Percentiles rank a stretch among this genome's conserved stretches.
Conservation (phyloP, 345 rosid species). For the Odontarrhena argentea region DNA sequence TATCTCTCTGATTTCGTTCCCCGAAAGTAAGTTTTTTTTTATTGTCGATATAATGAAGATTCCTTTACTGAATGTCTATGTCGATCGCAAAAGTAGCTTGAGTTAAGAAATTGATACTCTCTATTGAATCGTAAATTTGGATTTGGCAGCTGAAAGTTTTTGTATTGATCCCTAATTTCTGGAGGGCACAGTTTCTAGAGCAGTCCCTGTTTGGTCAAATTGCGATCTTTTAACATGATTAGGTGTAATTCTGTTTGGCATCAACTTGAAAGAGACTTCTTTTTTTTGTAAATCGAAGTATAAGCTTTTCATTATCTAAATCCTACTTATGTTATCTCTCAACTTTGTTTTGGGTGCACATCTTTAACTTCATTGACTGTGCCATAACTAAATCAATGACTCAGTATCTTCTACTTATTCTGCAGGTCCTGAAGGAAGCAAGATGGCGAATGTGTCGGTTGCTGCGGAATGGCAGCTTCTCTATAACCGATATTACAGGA, state of each 20-base stretch:
- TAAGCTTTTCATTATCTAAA: too few species aligned
- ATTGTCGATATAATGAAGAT: constrained; percentile 1
- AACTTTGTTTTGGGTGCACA: too few species aligned
- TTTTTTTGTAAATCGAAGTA: neutral
- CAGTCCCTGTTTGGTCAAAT: neutral
- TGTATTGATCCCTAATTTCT: neutral
- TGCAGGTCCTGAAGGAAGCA: neutral
- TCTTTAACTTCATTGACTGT: neutral
- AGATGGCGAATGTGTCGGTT: constrained; percentile 88
- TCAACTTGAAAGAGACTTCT: neutral
- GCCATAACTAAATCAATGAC: neutral
- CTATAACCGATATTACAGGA: constrained; percentile 77
- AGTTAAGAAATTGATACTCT: constrained; percentile 10
- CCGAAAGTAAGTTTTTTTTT: constrained; percentile 26
- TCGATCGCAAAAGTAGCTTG: neutral
- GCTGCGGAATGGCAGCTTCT: constrained; percentile 99
- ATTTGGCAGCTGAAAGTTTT: neutral
- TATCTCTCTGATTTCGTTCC: constrained; percentile 1
- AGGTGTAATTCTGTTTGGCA: neutral
- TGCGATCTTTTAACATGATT: neutral
- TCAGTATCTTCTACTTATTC: constrained; percentile 6
- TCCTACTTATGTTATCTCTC: too few species aligned
- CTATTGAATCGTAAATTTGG: neutral
- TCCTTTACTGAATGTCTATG: constrained; percentile 10
- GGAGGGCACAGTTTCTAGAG: neutral